phyloP scores from a whole-genome alignment of 352 stramenopile species.

The Phytophthora brassicae region DNA sequence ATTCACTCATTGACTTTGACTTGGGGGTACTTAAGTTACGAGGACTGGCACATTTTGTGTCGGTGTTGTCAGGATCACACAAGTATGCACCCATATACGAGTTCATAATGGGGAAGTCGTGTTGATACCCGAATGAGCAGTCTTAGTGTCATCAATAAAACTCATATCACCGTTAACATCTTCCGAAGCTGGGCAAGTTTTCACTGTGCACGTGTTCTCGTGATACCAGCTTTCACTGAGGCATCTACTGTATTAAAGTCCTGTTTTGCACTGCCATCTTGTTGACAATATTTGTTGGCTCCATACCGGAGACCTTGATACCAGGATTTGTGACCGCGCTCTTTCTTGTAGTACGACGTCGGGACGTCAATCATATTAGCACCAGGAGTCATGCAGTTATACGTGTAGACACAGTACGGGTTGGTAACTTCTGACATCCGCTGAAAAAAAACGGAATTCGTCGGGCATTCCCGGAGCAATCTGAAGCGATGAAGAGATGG shows the following conservation, averaged over 20 bases:
- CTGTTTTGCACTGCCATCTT: conserved; percentile 35
- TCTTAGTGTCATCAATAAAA: conserved; percentile 45
- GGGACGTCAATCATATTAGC: conserved; percentile 54
- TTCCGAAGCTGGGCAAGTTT: conserved; percentile 47
- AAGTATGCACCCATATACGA: conserved; percentile 51
- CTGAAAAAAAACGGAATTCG: conserved; percentile 56
- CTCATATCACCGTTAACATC: conserved; percentile 52
- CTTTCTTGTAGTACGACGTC: conserved; percentile 40
- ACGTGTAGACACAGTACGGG: conserved; percentile 48
- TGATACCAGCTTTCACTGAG: conserved; percentile 50
- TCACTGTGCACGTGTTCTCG: conserved; percentile 46
- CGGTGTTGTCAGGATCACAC: conserved; percentile 57
- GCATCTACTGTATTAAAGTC: conserved; percentile 45
- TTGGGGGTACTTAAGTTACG: conserved; percentile 38
- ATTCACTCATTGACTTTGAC: conserved; percentile 62
- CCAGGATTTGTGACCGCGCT: conserved; percentile 56
- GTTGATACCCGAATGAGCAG: conserved; percentile 56
- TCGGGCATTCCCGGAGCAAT: conserved; percentile 72
- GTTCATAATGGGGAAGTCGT: conserved; percentile 44
- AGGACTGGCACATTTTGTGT: conserved; percentile 43
- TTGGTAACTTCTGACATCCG: conserved; percentile 34
- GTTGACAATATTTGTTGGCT: conserved; percentile 53
- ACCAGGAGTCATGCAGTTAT: conserved; percentile 46
- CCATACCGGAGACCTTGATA: conserved; percentile 71
- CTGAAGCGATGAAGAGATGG: conserved; percentile 91